phyloP scores from a whole-genome alignment of 441 rosid genomes.

The Pelargonium myrrhifolium region DNA sequence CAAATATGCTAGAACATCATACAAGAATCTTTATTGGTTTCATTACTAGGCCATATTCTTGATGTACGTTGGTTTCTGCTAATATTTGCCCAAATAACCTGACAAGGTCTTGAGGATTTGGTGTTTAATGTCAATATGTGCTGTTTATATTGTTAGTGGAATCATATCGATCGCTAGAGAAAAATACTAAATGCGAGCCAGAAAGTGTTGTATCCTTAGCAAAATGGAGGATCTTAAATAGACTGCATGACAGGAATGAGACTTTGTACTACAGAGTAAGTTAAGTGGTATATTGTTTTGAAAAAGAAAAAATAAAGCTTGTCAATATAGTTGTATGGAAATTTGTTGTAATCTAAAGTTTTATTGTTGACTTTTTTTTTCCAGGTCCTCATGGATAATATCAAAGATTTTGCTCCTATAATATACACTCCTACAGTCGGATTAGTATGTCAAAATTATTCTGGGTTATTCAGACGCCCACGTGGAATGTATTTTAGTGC shows the following conservation, averaged over 20 bases:
- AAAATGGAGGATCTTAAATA: conserved; percentile 94
- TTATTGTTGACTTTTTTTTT: conserved; percentile 12
- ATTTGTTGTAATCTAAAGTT: conserved; percentile 6
- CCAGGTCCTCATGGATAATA: conserved; percentile 94
- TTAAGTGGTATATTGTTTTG: conserved; percentile 17
- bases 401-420: conserved; percentile 82
- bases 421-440: conserved; percentile 98
- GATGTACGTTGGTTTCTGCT: too few relatives aligned
- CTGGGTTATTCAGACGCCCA: conserved; percentile 92
- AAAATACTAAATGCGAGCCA: conserved; percentile 59
- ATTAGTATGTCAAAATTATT: conserved; percentile 91
- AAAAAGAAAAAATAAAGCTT: neutral
- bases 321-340: conserved; percentile 5
- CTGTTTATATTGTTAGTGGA: conserved; percentile 49
- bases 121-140: conserved; percentile 3
- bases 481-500: conserved; percentile 99
- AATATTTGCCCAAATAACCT: too few relatives aligned
- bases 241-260: conserved; percentile 97
- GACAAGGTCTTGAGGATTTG: too few relatives aligned
- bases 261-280: conserved; percentile 81
- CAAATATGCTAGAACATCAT: neutral
- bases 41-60: too few relatives aligned
- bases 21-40: neutral
- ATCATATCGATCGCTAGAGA: conserved; percentile 83
- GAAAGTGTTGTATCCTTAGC: conserved; percentile 62